These are phyloP conservation scores for Barbatosphaeria neglecta DNA, from an alignment of 495 filamentous ascomycete species.

Conservation along the genomic window DNA sequence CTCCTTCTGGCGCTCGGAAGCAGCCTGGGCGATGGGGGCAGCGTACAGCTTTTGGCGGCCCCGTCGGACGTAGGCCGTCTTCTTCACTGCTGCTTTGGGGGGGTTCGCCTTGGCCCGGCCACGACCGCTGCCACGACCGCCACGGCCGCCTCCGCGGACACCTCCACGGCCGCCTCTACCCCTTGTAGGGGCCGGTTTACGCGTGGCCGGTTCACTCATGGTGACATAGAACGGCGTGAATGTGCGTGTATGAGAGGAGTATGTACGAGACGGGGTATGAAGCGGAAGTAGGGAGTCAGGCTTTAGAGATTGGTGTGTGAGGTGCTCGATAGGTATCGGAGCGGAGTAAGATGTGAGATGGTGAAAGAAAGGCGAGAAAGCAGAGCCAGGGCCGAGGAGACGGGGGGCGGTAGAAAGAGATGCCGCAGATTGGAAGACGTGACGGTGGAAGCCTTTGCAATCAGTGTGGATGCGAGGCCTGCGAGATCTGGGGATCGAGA, in stretches of 20 bases:
- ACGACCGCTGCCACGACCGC: slow-evolving; percentile 18
- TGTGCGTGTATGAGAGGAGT: background rate
- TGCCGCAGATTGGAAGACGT: too few relatives aligned
- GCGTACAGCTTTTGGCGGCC: slow-evolving; percentile 31
- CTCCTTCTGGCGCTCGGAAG: slow-evolving; percentile 32
- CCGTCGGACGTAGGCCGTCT: slow-evolving; percentile 21
- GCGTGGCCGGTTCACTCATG: slow-evolving; percentile 7
- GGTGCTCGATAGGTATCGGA: too few relatives aligned
- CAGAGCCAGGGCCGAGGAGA: too few relatives aligned
- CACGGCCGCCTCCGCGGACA: too few relatives aligned
- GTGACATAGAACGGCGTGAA: slow-evolving; percentile 2
- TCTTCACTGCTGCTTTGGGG: slow-evolving; percentile 20
- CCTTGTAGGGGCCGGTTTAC: slow-evolving; percentile 15
- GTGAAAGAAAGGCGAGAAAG: too few relatives aligned
- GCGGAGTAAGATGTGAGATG: too few relatives aligned
- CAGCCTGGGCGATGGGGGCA: slow-evolving; percentile 26
- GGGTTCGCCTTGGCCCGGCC: slow-evolving; percentile 13
- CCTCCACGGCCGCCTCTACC: too few relatives aligned
- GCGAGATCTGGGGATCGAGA: too few relatives aligned
- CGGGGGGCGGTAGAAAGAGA: too few relatives aligned
- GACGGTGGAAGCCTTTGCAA: too few relatives aligned
- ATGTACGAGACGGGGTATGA: background rate
- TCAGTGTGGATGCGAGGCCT: too few relatives aligned
- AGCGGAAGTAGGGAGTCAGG: background rate
- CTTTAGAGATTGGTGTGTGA: too few relatives aligned